Conservation (phyloP, 176 grass and related monocot genomes). For the Zoysia pacifica region DNA sequence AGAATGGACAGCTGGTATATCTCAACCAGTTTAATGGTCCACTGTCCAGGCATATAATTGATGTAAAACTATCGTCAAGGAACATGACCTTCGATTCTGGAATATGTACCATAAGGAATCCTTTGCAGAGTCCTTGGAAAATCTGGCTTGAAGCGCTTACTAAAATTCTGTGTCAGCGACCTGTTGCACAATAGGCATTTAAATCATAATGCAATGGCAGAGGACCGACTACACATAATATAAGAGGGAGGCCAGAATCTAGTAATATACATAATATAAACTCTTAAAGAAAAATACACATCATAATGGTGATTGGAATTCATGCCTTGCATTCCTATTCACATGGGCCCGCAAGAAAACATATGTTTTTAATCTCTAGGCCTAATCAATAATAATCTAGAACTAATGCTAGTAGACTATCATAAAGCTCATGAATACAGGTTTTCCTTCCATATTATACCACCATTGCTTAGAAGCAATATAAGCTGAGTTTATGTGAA, state of each 20-base stretch:
- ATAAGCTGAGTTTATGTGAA: slow-evolving; percentile 20
- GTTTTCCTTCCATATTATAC: background rate
- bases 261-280: background rate
- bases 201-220: slow-evolving; percentile 16
- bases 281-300: background rate
- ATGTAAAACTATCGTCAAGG: slow-evolving; percentile 28
- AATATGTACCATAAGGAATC: slow-evolving; percentile 57
- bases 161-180: slow-evolving; percentile 43
- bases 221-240: background rate
- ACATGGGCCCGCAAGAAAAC: no score
- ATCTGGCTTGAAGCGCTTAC: slow-evolving; percentile 61
- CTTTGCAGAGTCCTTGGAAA: slow-evolving; percentile 44
- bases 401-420: background rate
- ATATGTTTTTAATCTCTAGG: background rate
- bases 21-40: slow-evolving; percentile 19
- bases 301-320: background rate
- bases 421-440: slow-evolving; percentile 3
- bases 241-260: background rate
- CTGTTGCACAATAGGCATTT: slow-evolving; percentile 22
- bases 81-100: slow-evolving; percentile 54
- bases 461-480: background rate
- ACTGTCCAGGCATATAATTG: slow-evolving; percentile 14
- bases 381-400: background rate
- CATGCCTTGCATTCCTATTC: slow-evolving; percentile 4
- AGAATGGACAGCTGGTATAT: background rate